These are phyloP conservation scores for Pterula multifida DNA, from an alignment of 1,284 basidiomycete genomes.

Conservation along the genomic window DNA sequence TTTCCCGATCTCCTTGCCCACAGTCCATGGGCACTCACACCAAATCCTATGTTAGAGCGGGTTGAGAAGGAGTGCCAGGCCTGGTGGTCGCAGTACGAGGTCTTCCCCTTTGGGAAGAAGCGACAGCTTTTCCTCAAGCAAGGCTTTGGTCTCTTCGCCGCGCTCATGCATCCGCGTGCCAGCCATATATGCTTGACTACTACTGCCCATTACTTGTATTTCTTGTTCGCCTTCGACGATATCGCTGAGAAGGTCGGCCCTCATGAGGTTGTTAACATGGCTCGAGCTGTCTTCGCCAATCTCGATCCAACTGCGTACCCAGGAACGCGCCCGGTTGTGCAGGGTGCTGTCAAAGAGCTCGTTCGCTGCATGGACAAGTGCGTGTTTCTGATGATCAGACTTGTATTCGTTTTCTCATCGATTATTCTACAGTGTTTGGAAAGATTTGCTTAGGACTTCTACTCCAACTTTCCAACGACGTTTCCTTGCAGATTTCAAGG, in stretches of 20 bases:
- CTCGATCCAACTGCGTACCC: background rate
- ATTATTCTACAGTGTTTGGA: background rate
- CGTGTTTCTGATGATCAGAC: background rate
- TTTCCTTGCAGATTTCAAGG: slow-evolving; percentile 1
- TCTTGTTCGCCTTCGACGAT: slow-evolving; percentile 1
- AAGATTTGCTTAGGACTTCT: background rate
- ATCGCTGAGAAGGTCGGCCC: background rate
- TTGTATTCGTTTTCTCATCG: background rate
- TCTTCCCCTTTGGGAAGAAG: slow-evolving; percentile 1
- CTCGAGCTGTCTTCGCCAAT: background rate
- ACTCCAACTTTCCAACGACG: background rate
- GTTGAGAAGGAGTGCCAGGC: background rate
- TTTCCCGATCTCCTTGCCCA: background rate
- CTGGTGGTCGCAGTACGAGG: background rate
- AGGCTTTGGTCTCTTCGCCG: background rate
- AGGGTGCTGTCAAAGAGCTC: background rate
- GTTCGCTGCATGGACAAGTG: background rate
- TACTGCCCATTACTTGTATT: slow-evolving; percentile 1
- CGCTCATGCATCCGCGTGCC: background rate
- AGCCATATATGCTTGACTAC: background rate
- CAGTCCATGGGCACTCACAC: background rate
- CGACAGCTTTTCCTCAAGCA: background rate
- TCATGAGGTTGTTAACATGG: background rate
- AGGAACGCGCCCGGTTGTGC: background rate
- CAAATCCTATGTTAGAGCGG: background rate